Evolutionary conservation across 2,329 filamentous ascomycete species (phyloP).

Genomic region (Cryphonectria nitschkei): DNA sequence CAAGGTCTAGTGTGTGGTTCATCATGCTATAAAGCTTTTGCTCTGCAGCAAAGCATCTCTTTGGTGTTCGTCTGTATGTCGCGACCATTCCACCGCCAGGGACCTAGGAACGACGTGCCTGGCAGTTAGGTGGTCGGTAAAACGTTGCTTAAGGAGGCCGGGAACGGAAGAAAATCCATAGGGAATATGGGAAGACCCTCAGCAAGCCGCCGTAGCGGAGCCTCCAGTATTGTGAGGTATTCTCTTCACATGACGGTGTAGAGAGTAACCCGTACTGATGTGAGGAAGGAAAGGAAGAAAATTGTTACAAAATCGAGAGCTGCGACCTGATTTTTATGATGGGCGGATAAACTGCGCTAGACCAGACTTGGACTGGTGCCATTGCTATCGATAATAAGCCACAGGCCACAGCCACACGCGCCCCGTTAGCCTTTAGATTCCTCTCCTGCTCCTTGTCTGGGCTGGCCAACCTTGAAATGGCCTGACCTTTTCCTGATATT

Average conservation of each 20-base stretch:
- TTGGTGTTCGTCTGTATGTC: slow-evolving; percentile 39
- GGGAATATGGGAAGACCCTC: slow-evolving; percentile 51
- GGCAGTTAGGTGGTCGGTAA: slow-evolving; percentile 49
- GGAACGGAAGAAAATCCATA: slow-evolving; percentile 60
- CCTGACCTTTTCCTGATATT: background rate
- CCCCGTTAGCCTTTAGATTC: background rate
- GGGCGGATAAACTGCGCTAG: background rate
- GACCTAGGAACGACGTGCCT: slow-evolving; percentile 46
- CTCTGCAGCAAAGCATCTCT: background rate
- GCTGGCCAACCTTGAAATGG: background rate
- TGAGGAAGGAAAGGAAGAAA: slow-evolving; percentile 40
- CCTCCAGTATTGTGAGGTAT: slow-evolving; percentile 47
- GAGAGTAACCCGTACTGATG: slow-evolving; percentile 49
- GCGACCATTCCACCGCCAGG: slow-evolving; percentile 57
- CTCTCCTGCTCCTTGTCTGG: background rate
- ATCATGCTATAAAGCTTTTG: background rate
- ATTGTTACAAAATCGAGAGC: slow-evolving; percentile 6
- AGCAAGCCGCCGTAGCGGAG: slow-evolving; percentile 59
- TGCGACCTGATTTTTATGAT: slow-evolving; percentile 7
- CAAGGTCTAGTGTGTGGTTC: background rate
- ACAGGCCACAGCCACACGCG: background rate
- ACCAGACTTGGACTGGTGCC: background rate
- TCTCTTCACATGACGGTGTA: slow-evolving; percentile 56
- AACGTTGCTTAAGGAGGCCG: slow-evolving; percentile 54
- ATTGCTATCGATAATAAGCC: background rate